Base-by-base conservation (phyloP, 805 yeast species). In the Sungouiozyma intestinalis region DNA sequence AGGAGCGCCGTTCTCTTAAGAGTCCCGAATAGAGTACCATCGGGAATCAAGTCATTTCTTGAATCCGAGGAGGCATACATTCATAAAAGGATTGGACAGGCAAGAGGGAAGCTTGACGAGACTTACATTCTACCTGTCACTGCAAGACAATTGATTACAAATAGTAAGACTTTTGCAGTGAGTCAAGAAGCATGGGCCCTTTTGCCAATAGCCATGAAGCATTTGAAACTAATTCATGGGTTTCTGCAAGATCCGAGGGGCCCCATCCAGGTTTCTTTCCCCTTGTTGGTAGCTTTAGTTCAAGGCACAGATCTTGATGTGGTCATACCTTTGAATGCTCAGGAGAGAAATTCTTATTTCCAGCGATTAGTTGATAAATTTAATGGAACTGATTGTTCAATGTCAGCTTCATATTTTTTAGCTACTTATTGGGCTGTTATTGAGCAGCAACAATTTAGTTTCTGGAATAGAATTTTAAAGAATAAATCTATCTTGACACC, bases 341-440 rank as follows among this genome's bases (percentile, higher is more conserved):
- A 15, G 5, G 27, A 34, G 5, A 27, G 35, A 13, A 13, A 7
- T 2, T 31, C 7, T 16, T 43, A 43, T 29, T 18, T 36, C 8
- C 24, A 8, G 5, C 17, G n/a, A 5, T n/a, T 36, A 9, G 4
- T 40, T n/a, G 38, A 40, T 2, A 14, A n/a, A 15, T 6, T 20
- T 29, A 24, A 24, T 24, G 29, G 11, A 24, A 24, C 40, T 2
- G 24, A 16, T 0, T 27, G 47, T 0, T 27, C 36, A 3, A 39
- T 56, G 18, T 52, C 61, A 18, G 52, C 64, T 2, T 47, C 65
- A 0, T 45, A 52, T 0, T 59, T 65, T 24, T 65, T 71, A 42
- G 72, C 81, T 0, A 63, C 74, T 18, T 64, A 75, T 14, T 59
- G 77, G 47, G 67, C 75, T 1, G 50, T 80, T 18, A 63, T 72